Evolutionary conservation across 768 basidiomycete species (phyloP), one percentile per base, ranked within the genome.

Genomic region (Tricholomella constricta): DNA sequence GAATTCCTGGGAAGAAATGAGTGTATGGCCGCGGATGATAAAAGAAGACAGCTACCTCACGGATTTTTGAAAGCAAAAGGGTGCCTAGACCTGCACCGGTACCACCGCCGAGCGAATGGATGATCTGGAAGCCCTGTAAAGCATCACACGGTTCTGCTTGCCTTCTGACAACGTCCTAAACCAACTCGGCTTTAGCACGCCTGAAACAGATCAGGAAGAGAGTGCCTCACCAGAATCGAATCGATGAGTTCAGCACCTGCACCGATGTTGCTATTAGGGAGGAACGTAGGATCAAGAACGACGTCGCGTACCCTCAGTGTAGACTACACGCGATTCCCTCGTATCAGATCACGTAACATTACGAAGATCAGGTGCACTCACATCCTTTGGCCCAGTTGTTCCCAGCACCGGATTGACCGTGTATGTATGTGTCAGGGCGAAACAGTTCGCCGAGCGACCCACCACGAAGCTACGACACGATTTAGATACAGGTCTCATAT

Each of bases 301-400:
- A 34, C 52, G 9, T 22, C 0, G 25, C 54, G 60, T 72, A 83
- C 93, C 91, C 74, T 95, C 94, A 2, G 93, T 96, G 64, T 95
- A 96, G 70, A 84, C 89, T 91, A 53, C 31, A 26, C 10, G 29
- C 11, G 26, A 15, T 45, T 8, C 4, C 6, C 20, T 44, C 44
- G 52, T 45, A 67, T 17, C 45, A 20, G n/a, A 19, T 19, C 38
- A 36, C 17, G 35, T 26, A 27, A n/a, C 23, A 8, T 20, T 11
- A 5, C 38, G n/a, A 17, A 23, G 2, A 11, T 9, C 12, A 7
- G 22, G 22, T 42, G 32, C 36, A 75, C 87, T 72, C 61, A 91
- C 90, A 91, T 79, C 91, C 92, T 73, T 97, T 96, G 14, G 93
- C 94, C 90, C 92, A 97, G 58, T 95, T 96, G 63, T 98, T 97